Base-by-base conservation (phyloP, 169 alveolate genomes). In the Eimeria falciformis region DNA sequence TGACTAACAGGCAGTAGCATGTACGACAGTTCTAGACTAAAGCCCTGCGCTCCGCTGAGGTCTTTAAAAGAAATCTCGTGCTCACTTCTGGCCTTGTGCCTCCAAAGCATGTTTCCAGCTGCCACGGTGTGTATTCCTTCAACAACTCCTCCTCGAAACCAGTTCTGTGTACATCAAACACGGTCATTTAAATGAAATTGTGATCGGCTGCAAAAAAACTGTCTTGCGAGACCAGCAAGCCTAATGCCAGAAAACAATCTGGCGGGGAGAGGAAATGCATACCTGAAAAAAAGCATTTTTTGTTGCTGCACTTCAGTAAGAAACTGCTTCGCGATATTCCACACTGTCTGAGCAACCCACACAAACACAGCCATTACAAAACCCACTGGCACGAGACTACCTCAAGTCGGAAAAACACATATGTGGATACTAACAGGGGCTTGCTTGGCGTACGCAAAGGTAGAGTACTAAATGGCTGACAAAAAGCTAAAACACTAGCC, bases 221-320 rank as follows among this genome's bases (percentile, higher is more conserved):
- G 5, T 21, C 69, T 21, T 3, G 23, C 69, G 23, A 58, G 23
- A 58, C 17, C 5, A 58, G 6, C 69, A 23, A 5, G 21, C 23
- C 71, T 58, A 14, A 58, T 58, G 71, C 18, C 65, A 17, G 18
- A 11, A 23, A 23, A 33, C 17, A 68, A 45, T 6, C 37, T 21
- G 21, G 37, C 18, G 27, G 25, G 17, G 1, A 6, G 6, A 29
- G 79, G 37, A 29, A 7, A 7, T 23, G n/a, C 29, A 37, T 85
- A 37, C 95, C 82, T 71, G 66, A 84, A 14, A 56, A 95, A 92
- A 18, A 71, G 86, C 86, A 95, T 94, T 55, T 95, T 95, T 86
- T 94, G 96, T 55, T 95, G 96, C 87, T 95, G 96, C 50, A 94
- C 91, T 43, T 94, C 96, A 18, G 96, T 94, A 29, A 95, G 90